Evolutionary conservation across 75 land plant species (phyloP).

Genomic region (Pinus albicaulis): DNA sequence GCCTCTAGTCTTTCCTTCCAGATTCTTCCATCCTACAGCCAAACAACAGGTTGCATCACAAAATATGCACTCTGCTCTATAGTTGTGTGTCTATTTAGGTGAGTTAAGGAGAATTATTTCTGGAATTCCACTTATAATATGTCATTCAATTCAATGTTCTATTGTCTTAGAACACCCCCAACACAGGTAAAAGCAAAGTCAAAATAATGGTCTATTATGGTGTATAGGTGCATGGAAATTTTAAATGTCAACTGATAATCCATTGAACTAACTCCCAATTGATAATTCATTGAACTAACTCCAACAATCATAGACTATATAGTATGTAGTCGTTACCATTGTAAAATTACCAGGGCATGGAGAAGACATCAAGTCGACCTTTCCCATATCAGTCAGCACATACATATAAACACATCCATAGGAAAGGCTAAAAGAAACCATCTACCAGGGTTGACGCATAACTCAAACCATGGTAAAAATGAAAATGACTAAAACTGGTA

Average conservation of each 20-base stretch:
- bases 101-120: background rate
- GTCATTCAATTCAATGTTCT: background rate
- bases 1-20: conserved; percentile 87
- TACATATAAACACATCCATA: too few relatives aligned
- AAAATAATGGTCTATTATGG: background rate
- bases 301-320: too few relatives aligned
- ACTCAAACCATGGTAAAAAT: too few relatives aligned
- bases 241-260: background rate
- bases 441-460: too few relatives aligned
- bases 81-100: background rate
- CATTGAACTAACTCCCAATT: background rate
- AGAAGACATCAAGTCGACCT: too few relatives aligned
- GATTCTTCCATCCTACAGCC: conserved; percentile 79
- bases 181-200: background rate
- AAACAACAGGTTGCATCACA: background rate
- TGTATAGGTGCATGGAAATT: background rate
- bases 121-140: background rate
- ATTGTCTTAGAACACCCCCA: background rate
- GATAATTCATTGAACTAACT: background rate
- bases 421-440: too few relatives aligned
- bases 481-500: too few relatives aligned
- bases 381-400: too few relatives aligned
- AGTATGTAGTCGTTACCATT: too few relatives aligned
- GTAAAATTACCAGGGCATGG: too few relatives aligned
- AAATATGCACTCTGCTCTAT: background rate